Conservation (phyloP, 169 alveolate genomes). For the Babesia bigemina region DNA sequence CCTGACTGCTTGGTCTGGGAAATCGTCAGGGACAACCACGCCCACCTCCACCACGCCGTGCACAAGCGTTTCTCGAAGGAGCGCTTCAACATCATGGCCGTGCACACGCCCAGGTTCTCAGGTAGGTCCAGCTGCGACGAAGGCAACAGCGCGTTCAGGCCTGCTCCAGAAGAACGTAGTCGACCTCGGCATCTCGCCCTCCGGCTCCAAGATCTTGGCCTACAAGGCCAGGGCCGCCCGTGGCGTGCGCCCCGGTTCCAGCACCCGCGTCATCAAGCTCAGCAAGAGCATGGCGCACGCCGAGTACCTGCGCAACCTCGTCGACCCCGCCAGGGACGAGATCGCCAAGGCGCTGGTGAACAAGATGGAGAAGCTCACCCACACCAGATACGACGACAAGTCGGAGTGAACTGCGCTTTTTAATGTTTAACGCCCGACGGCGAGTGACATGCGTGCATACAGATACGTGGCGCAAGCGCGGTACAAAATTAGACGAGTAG, state of each 20-base stretch:
- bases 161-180: slow-evolving; percentile 20
- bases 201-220: slow-evolving; percentile 22
- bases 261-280: slow-evolving; percentile 9
- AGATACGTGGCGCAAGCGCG: not conserved
- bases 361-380: slow-evolving; percentile 34
- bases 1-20: slow-evolving; percentile 69
- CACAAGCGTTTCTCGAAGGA: slow-evolving; percentile 30
- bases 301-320: slow-evolving; percentile 15
- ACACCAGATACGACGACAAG: slow-evolving; percentile 40
- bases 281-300: slow-evolving; percentile 23
- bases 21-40: slow-evolving; percentile 43
- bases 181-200: slow-evolving; percentile 23
- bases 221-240: slow-evolving; percentile 3
- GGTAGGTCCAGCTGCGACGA: slow-evolving; percentile 1
- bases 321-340: slow-evolving; percentile 29
- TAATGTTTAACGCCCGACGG: not conserved
- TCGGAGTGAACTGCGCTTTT: slow-evolving; percentile 26
- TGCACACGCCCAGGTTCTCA: slow-evolving; percentile 45
- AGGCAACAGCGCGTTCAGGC: slow-evolving; percentile 17
- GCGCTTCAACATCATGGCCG: slow-evolving; percentile 34
- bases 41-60: slow-evolving; percentile 35
- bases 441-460: not conserved
- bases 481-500: not conserved
- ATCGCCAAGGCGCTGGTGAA: slow-evolving; percentile 5
- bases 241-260: slow-evolving; percentile 35